Evolutionary conservation across 495 filamentous ascomycete species (phyloP), one percentile per base, ranked within the genome.

Genomic region (Daldinia grandis): DNA sequence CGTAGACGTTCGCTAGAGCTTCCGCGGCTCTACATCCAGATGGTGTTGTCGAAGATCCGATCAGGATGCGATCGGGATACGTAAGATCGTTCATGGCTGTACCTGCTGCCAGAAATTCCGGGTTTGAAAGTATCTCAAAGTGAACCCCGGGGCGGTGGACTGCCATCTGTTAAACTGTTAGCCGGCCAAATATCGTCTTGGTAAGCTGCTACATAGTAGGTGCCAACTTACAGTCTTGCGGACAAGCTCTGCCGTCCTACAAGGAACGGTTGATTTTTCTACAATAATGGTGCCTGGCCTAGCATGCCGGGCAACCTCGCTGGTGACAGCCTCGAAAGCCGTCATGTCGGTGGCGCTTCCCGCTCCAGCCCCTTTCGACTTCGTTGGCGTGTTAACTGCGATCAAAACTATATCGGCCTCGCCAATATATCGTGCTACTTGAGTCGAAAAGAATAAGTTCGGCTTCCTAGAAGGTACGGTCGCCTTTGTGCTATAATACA

Each of bases 221-320:
- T 24, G 21, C 31, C 1, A 61, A 74, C 85, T 82, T 74, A 90
- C 88, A 62, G 89, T 92, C 56, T 89, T 85, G 54, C 87, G 84
- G 21, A 96, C 86, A 30, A 87, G 83, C 38, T 92, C 83, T 0
- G 92, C 90, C 5, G 93, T 96, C 19, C 90, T 83, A 70, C 90
- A 93, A 5, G 93, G 93, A 28, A 96, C 93, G 0, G 93, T 96
- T 49, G 87, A 90, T 79, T 95, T 95, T 80, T 95, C 93, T 1
- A 95, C 92, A 19, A 96, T 83, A 62, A 95, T 92, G 44, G 90
- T 87, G 21, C 90, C 90, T 5, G 83, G 77, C 50, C 82, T 86
- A 9, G 92, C 88, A 57, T 89, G 80, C 53, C 84, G 78, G 0
- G 92, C 93, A 33, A 95, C 89, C 28, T 86, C 87, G 42, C 86